phyloP scores from a whole-genome alignment of 1,284 basidiomycete species.

The Irpex lacteus region DNA sequence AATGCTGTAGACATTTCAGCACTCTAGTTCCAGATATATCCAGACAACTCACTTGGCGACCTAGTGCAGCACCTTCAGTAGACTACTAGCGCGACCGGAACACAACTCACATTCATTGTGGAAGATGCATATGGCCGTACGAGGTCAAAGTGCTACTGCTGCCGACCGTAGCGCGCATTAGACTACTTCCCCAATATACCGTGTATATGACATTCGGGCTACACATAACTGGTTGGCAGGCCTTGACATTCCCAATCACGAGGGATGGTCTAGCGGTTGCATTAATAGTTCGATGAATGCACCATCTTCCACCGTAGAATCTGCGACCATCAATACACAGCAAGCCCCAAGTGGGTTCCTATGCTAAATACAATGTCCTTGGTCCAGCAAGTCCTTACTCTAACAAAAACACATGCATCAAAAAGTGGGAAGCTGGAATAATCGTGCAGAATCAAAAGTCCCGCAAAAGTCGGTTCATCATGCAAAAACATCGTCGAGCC shows the following conservation, averaged over 20 bases:
- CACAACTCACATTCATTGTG: not conserved
- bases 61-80: not conserved
- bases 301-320: too few species aligned
- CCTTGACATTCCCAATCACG: too few species aligned
- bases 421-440: not conserved
- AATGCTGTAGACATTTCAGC: not conserved
- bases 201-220: too few species aligned
- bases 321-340: too few species aligned
- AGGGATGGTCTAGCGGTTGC: too few species aligned
- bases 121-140: not conserved
- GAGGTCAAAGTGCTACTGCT: not conserved
- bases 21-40: not conserved
- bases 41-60: not conserved
- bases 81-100: not conserved
- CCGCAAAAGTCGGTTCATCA: conserved; percentile 18
- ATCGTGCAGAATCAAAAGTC: not conserved
- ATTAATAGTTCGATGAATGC: too few species aligned
- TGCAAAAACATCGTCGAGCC: conserved; percentile 75
- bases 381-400: not conserved
- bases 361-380: not conserved
- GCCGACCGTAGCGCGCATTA: not conserved
- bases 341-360: too few species aligned
- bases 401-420: not conserved
- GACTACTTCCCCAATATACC: not conserved
- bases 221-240: too few species aligned